Evolutionary conservation across 371 early-diverging fungal genomes (phyloP).

Genomic region (Circinella umbellata): DNA sequence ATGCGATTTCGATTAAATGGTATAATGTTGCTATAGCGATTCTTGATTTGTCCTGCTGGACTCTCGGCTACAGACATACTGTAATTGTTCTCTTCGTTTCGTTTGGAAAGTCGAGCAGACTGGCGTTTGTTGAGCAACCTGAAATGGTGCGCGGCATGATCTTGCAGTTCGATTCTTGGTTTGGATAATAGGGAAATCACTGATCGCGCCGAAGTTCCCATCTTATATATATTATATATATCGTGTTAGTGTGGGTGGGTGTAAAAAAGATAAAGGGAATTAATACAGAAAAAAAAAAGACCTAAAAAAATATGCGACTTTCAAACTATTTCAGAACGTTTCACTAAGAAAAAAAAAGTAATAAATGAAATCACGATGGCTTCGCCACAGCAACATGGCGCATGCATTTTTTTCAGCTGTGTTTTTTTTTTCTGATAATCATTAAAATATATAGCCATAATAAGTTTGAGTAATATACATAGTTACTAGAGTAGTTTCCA

Average conservation of each 20-base stretch:
- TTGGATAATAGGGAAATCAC: neutral
- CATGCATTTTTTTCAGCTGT: no score
- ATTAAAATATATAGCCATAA: no score
- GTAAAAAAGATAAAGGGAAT: no score
- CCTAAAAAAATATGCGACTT: neutral
- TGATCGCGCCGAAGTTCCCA: neutral
- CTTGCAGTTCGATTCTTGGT: constrained; percentile 2
- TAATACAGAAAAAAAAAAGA: neutral
- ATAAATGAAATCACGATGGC: no score
- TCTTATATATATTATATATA: neutral
- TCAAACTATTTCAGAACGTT: neutral
- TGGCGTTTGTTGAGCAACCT: constrained; percentile 22
- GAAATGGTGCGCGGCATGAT: constrained; percentile 17
- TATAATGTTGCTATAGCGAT: constrained; percentile 59
- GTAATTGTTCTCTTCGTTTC: constrained; percentile 6
- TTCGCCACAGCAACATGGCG: no score
- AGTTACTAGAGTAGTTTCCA: no score
- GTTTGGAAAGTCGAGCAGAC: constrained; percentile 9
- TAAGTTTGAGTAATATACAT: no score
- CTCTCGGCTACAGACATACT: constrained; percentile 15
- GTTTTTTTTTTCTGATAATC: no score
- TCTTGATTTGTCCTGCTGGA: constrained; percentile 23
- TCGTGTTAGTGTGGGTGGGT: neutral
- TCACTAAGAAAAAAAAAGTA: neutral
- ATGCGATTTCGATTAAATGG: constrained; percentile 66